Evolutionary conservation across 139 green algal genomes (phyloP).

Genomic region (Tetraselmis striata): DNA sequence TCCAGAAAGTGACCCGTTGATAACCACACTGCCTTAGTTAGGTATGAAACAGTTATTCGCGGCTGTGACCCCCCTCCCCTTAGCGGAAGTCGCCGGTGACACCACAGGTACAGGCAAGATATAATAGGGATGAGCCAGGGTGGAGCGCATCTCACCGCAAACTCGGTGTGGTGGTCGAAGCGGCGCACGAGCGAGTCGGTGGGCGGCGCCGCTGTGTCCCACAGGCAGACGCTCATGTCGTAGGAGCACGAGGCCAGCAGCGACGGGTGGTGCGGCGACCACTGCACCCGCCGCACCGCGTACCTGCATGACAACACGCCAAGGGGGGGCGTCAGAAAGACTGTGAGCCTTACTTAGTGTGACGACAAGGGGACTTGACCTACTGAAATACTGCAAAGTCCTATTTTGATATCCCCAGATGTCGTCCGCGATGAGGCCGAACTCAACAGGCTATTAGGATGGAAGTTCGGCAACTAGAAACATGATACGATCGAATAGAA

Average conservation of each 20-base stretch:
- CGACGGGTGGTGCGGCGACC: constrained; percentile 72
- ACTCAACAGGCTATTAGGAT: no score
- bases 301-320: constrained; percentile 58
- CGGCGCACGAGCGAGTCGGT: constrained; percentile 17
- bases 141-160: no score
- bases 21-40: no score
- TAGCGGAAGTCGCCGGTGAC: no score
- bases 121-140: no score
- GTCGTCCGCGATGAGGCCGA: neutral
- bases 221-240: constrained; percentile 94
- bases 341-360: no score
- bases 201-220: constrained; percentile 65
- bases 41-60: no score
- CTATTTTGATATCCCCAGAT: neutral
- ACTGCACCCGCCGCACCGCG: constrained; percentile 81
- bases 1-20: no score
- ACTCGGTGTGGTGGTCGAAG: constrained; percentile 82
- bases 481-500: no score
- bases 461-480: no score
- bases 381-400: neutral
- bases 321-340: constrained; percentile 1
- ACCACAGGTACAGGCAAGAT: no score
- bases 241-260: constrained; percentile 84
- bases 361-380: neutral
- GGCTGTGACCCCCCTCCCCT: no score